phyloP scores from a whole-genome alignment of 2,329 filamentous ascomycete genomes.

The Penicillium sp. region DNA sequence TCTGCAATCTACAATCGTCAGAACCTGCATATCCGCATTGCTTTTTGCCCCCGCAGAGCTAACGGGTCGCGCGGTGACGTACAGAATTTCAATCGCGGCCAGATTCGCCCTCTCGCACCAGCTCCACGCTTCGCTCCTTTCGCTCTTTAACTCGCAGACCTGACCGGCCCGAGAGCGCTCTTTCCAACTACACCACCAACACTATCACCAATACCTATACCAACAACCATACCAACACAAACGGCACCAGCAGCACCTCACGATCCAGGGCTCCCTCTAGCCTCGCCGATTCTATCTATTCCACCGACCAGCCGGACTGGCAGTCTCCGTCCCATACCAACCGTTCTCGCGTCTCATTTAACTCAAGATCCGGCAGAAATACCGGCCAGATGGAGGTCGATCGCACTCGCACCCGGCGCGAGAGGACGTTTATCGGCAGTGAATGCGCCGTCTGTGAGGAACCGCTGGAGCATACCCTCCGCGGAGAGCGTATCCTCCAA shows the following conservation, averaged over 20 bases:
- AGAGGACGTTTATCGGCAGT: conserved; percentile 92
- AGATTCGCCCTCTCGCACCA: conserved; percentile 38
- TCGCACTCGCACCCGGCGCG: conserved; percentile 76
- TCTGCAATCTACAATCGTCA: background rate
- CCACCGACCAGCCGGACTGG: conserved; percentile 20
- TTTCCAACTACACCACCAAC: conserved; percentile 33
- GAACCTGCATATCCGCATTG: conserved; percentile 4
- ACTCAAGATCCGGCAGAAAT: conserved; percentile 42
- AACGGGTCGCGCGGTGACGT: conserved; percentile 25
- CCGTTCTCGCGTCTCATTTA: conserved; percentile 40
- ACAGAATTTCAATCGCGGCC: conserved; percentile 35
- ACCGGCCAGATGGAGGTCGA: conserved; percentile 74
- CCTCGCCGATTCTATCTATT: conserved; percentile 24
- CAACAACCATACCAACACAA: conserved; percentile 24
- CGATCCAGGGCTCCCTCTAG: conserved; percentile 32
- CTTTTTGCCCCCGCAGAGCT: conserved; percentile 28
- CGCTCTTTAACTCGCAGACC: conserved; percentile 34
- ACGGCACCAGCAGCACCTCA: conserved; percentile 26
- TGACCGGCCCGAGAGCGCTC: conserved; percentile 35
- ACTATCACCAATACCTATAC: background rate
- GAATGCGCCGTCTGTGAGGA: conserved; percentile 97
- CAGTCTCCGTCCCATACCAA: conserved; percentile 31
- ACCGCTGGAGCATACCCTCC: conserved; percentile 90
- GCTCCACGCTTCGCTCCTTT: conserved; percentile 37
- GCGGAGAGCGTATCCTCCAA: conserved; percentile 90